Base-by-base conservation (phyloP, 805 yeast genomes). In the Lipomyces yamanashiensis region DNA sequence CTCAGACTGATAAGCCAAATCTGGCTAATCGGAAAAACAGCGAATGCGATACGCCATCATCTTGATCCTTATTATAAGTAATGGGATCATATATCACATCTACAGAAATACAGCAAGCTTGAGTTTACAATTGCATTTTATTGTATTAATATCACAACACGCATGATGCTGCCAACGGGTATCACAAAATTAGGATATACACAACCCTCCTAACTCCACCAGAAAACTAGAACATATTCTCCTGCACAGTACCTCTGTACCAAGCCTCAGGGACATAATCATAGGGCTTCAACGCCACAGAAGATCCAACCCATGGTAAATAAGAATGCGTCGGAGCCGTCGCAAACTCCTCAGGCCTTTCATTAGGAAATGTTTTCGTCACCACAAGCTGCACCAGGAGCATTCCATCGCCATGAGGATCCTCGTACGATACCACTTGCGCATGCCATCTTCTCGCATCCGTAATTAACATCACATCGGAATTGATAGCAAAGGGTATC, bases 401-500 rank as follows among this genome's bases (percentile, higher is more conserved):
- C 8, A 54, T 2, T 33, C 58, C 58, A 33, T 28, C 15, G 15
- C 15, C n/a, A 5, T 33, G 28, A n/a, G 58, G 58, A 44, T 45
- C 41, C 40, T 34, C 51, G n/a, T 44, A n/a, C 36, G 47, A 12
- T 23, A 23, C 36, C 17, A 34, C 43, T 15, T 19, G 33, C 21
- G 47, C 51, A 17, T 54, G 34, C 43, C 50, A 54, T 40, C 43
- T 51, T 37, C 19, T 51, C 17, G 44, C 54, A 19, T 37, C 54
- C 7, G 28, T 8, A 15, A 36, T 6, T n/a, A 51, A 7, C 9
- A 17, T 7, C 4, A 36, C 54, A 2, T 37, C 34, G n/a, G 43
- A 5, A 15, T 36, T 51, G 7, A 15, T 15, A 15, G 19, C 2
- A 15, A 51, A 37, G 23, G 54, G 43, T 9, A 51, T 51, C 15